Evolutionary conservation across 108 stramenopile genomes (phyloP).

Genomic region (Cyclotella kingstonii): DNA sequence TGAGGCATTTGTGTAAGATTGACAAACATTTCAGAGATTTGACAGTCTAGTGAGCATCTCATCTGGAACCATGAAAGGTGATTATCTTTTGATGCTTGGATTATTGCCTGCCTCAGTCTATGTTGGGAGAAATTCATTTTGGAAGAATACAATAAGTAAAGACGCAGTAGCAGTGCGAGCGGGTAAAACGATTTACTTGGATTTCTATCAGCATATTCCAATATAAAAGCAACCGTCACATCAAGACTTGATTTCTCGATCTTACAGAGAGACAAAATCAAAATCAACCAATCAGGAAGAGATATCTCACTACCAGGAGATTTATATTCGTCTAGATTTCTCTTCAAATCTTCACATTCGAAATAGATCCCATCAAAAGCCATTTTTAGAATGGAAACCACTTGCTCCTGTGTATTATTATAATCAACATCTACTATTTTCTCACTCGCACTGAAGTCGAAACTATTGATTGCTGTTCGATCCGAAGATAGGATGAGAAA

Average conservation of each 20-base stretch:
- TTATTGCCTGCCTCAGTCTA: constrained; percentile 42
- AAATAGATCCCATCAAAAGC: not conserved
- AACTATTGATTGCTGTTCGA: constrained; percentile 14
- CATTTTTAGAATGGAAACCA: not conserved
- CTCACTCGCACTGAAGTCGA: constrained; percentile 5
- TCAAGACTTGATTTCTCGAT: constrained; percentile 34
- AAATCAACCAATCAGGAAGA: constrained; percentile 47
- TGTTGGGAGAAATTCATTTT: constrained; percentile 44
- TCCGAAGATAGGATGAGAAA: constrained; percentile 45
- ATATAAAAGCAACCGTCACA: constrained; percentile 23
- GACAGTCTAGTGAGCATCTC: constrained; percentile 57
- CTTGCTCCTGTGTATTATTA: not conserved
- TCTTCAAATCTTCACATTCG: not conserved
- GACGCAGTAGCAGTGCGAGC: constrained; percentile 38
- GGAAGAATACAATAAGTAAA: constrained; percentile 55
- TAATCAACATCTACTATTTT: constrained; percentile 1
- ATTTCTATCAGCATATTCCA: constrained; percentile 25
- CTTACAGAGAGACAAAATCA: constrained; percentile 45
- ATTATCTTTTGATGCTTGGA: constrained; percentile 40
- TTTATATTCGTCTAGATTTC: not conserved
- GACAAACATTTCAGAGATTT: constrained; percentile 44
- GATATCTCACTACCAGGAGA: too few relatives aligned
- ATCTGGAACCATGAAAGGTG: constrained; percentile 37
- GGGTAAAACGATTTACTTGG: not conserved
- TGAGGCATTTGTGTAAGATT: constrained; percentile 27